Evolutionary conservation across 305 asterid genomes (phyloP).

Genomic region (Fraxinus greggii): DNA sequence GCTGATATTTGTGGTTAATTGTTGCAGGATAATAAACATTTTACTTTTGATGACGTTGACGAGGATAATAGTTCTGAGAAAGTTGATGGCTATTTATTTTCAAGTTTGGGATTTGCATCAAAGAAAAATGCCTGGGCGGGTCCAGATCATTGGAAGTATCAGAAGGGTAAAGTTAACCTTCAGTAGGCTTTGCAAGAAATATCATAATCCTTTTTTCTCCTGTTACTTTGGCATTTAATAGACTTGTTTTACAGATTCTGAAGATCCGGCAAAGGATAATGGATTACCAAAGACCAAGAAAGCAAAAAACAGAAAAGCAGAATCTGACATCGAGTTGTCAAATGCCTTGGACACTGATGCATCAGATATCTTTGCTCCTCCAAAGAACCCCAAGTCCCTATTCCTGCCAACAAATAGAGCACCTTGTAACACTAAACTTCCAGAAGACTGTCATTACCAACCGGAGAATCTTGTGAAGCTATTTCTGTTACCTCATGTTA

Average conservation of each 20-base stretch:
- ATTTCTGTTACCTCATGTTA: slow-evolving; percentile 75
- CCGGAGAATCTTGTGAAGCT: slow-evolving; percentile 96
- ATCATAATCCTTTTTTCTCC: neutral
- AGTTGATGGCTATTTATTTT: slow-evolving; percentile 71
- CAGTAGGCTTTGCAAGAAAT: slow-evolving; percentile 18
- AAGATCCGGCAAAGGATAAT: slow-evolving; percentile 49
- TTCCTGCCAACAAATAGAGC: slow-evolving; percentile 70
- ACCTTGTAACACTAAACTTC: slow-evolving; percentile 77
- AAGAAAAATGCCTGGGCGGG: slow-evolving; percentile 99
- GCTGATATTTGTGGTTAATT: slow-evolving; percentile 16
- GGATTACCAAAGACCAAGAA: slow-evolving; percentile 66
- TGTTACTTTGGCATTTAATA: slow-evolving; percentile 17
- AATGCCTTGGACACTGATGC: slow-evolving; percentile 53
- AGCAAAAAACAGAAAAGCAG: slow-evolving; percentile 55
- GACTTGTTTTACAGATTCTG: slow-evolving; percentile 45
- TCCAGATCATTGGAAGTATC: slow-evolving; percentile 94
- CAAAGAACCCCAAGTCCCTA: slow-evolving; percentile 78
- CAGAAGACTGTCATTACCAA: slow-evolving; percentile 97
- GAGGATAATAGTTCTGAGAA: slow-evolving; percentile 61
- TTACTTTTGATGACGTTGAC: slow-evolving; percentile 42
- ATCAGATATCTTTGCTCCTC: slow-evolving; percentile 66
- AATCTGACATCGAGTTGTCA: slow-evolving; percentile 62
- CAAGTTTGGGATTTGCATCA: slow-evolving; percentile 70
- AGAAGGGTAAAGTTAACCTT: slow-evolving; percentile 63
- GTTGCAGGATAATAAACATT: slow-evolving; percentile 54